phyloP scores from a whole-genome alignment of 1,284 basidiomycete genomes.

The Cryptococcus sp. region DNA sequence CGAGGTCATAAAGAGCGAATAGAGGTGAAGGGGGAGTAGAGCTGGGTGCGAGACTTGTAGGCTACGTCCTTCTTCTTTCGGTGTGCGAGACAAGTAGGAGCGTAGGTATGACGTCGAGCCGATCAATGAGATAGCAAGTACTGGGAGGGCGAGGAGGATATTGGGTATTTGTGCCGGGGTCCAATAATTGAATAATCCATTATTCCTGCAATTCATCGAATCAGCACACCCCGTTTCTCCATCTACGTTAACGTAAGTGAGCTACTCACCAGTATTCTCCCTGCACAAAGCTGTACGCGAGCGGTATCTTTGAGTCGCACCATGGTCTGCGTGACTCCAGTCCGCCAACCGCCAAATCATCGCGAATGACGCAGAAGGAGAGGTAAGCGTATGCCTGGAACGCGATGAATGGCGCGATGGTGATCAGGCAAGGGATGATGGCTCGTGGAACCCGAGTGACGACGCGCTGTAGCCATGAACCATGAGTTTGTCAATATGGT shows the following conservation, averaged over 20 bases:
- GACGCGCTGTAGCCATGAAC: background rate
- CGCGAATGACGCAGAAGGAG: constrained; percentile 62
- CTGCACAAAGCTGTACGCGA: constrained; percentile 83
- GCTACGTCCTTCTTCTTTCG: background rate
- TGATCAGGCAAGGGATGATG: constrained; percentile 55
- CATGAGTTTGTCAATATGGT: background rate
- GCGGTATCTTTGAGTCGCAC: constrained; percentile 66
- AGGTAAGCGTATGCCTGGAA: constrained; percentile 70
- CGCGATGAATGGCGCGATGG: constrained; percentile 66
- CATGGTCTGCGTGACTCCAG: constrained; percentile 56
- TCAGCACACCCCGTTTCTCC: background rate
- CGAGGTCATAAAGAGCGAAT: constrained; percentile 63
- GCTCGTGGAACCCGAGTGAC: constrained; percentile 20
- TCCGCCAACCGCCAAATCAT: no score
- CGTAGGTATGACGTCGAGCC: constrained; percentile 14
- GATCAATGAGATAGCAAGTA: constrained; percentile 60
- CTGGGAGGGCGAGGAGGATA: constrained; percentile 75
- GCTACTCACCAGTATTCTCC: constrained; percentile 69
- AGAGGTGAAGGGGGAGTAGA: constrained; percentile 38
- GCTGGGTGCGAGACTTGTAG: background rate
- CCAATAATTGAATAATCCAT: constrained; percentile 87
- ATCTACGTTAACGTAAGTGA: background rate
- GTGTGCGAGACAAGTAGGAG: background rate
- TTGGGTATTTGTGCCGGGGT: constrained; percentile 79
- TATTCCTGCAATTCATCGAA: constrained; percentile 58